Evolutionary conservation across 148 eudicot genomes (phyloP).

Genomic region (Diospyros kaki): DNA sequence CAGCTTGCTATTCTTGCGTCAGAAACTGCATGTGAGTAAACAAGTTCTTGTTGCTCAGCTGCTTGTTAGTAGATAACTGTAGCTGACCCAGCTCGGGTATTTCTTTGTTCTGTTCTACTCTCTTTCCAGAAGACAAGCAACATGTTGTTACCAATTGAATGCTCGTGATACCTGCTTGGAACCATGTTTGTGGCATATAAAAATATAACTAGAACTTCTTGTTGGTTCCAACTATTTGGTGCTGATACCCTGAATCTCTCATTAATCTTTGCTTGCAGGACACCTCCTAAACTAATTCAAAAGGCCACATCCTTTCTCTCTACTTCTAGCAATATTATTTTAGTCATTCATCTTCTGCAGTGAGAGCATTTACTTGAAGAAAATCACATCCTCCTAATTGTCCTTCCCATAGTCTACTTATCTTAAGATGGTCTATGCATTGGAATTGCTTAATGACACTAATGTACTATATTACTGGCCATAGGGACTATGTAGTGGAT

Average conservation of each 20-base stretch:
- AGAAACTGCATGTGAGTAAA: constrained; percentile 44
- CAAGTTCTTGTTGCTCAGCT: not conserved
- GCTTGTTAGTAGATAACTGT: no score
- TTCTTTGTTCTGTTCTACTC: not conserved
- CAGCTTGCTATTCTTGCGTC: constrained; percentile 35
- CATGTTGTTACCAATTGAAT: not conserved
- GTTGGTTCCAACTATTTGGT: no score
- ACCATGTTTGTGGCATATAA: not conserved
- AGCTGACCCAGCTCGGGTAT: not conserved
- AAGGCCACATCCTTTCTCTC: not conserved
- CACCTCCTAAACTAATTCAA: not conserved
- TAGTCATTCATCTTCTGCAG: not conserved
- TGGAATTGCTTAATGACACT: not conserved
- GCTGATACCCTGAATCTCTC: not conserved
- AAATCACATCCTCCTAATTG: not conserved
- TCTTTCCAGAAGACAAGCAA: not conserved
- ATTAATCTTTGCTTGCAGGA: no score
- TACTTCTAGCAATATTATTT: not conserved
- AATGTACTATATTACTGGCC: not conserved
- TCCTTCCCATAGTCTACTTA: not conserved
- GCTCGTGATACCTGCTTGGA: not conserved
- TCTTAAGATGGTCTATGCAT: not conserved
- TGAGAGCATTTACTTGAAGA: not conserved
- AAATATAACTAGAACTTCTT: no score
- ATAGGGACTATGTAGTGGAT: not conserved